Evolutionary conservation across 495 filamentous ascomycete species (phyloP).

Genomic region (Aspergillus baeticus): DNA sequence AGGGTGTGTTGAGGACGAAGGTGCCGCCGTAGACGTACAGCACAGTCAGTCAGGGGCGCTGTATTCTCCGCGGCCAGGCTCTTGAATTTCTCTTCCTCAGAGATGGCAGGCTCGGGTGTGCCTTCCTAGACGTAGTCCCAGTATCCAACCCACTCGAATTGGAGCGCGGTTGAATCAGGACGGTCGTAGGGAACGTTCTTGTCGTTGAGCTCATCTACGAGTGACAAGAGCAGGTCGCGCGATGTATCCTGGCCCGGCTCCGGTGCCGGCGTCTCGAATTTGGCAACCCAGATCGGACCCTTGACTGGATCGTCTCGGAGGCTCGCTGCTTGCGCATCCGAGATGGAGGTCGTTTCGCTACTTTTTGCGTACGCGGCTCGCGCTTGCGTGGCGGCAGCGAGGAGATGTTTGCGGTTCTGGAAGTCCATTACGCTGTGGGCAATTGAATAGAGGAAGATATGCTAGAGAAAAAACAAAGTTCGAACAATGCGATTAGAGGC

Average conservation of each 20-base stretch:
- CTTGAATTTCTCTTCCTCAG: slow-evolving; percentile 6
- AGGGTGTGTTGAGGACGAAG: slow-evolving; percentile 5
- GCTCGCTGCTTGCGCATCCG: too few relatives aligned
- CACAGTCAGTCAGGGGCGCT: background rate
- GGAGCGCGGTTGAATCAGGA: background rate
- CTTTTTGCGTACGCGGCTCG: too few relatives aligned
- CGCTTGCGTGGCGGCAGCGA: too few relatives aligned
- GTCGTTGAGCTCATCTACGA: slow-evolving; percentile 2
- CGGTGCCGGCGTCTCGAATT: background rate
- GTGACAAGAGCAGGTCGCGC: background rate
- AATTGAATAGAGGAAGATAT: too few relatives aligned
- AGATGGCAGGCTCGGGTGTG: background rate
- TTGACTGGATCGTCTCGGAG: slow-evolving; percentile 2
- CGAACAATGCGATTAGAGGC: too few relatives aligned
- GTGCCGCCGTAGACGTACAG: slow-evolving; percentile 12
- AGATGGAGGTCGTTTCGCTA: too few relatives aligned
- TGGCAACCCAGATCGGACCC: slow-evolving; percentile 4
- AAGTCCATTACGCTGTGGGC: too few relatives aligned
- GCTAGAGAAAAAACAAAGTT: too few relatives aligned
- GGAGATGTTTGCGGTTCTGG: too few relatives aligned
- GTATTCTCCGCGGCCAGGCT: slow-evolving; percentile 5
- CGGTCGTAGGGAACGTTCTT: slow-evolving; percentile 1
- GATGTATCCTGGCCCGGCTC: background rate
- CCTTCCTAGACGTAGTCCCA: slow-evolving; percentile 3
- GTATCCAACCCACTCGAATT: slow-evolving; percentile 8